Base-by-base conservation (phyloP, 192 early-diverging fungal species). In the Podila clonocystis region DNA sequence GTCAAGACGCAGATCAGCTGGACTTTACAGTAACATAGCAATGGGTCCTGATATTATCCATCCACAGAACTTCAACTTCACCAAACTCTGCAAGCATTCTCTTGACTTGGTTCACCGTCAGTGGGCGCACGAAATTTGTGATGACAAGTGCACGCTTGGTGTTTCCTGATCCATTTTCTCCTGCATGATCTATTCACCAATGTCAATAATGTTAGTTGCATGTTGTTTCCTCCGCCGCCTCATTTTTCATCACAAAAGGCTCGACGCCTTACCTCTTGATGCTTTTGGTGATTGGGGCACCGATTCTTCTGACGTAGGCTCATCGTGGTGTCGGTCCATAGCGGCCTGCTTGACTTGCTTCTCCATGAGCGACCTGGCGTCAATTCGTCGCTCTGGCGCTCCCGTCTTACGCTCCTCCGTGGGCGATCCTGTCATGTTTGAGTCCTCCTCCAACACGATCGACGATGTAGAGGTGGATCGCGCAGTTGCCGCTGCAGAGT, bases 11-110 rank as follows among this genome's bases (percentile, higher is more conserved):
- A 22, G 13, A 24, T n/a, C 26, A 3, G 1, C 12, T 29, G 5
- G 33, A 30, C 80, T 86, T 82, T 87, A 91, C 90, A 31, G 78
- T 75, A 11, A 90, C 89, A 82, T 87, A 91, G 61, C 89, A 87
- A 68, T 91, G 90, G 3, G 89, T 87, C 50, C 88, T 87, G 67
- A 91, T 91, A 49, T 58, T 75, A 64, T 91, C 87, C 84, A 91
- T 87, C 90, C 90, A 91, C 13, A 91, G 71, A 41, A 70, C 72
- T 20, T 89, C 87, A 9, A 89, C 58, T 24, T 71, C 82, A 22
- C 90, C 90, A 72, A 82, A 88, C 63, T 86, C 67, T 58, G 71
- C 68, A 19, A 89, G 70, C 30, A 89, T 67, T 22, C 74, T 58
- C 63, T 83, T 78, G 67, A 88, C 87, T 38, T 86, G 74, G 45